Evolutionary conservation across 2,329 filamentous ascomycete genomes (phyloP).

Genomic region (Colletotrichum sp.): DNA sequence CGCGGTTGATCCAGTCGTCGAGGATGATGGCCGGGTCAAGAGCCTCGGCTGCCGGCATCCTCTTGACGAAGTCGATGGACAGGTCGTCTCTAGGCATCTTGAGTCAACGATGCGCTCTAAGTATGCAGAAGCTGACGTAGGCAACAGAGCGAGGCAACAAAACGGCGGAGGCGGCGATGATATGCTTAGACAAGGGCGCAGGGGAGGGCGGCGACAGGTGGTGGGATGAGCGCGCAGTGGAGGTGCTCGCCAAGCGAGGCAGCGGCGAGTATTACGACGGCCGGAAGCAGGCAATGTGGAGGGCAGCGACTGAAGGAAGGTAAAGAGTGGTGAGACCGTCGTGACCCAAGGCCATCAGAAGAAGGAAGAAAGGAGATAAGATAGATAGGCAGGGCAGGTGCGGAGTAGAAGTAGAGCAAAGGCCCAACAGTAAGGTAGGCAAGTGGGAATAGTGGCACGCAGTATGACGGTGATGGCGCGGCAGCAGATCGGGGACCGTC

Average conservation of each 20-base stretch:
- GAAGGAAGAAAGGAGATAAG: not conserved
- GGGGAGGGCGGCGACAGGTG: not conserved
- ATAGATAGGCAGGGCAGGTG: conserved; percentile 5
- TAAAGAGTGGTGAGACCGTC: not conserved
- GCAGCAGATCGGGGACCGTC: not conserved
- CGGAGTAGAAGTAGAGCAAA: conserved; percentile 12
- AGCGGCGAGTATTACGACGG: not conserved
- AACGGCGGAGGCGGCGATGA: not conserved
- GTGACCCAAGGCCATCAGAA: conserved; percentile 8
- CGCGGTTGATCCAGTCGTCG: conserved; percentile 78
- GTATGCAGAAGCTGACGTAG: not conserved
- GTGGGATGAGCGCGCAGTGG: not conserved
- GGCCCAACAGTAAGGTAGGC: not conserved
- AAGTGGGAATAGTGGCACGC: conserved; percentile 20
- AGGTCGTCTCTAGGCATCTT: conserved; percentile 76
- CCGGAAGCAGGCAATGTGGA: not conserved
- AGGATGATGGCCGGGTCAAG: conserved; percentile 73
- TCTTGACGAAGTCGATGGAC: conserved; percentile 72
- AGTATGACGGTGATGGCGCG: not conserved
- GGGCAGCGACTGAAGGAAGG: not conserved
- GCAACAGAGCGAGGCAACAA: not conserved
- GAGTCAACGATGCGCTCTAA: conserved; percentile 53
- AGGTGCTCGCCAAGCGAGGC: not conserved
- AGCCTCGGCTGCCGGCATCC: conserved; percentile 66
- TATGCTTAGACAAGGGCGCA: not conserved